Evolutionary conservation across 495 filamentous ascomycete species (phyloP).

Genomic region (Talaromyces stipitatus): DNA sequence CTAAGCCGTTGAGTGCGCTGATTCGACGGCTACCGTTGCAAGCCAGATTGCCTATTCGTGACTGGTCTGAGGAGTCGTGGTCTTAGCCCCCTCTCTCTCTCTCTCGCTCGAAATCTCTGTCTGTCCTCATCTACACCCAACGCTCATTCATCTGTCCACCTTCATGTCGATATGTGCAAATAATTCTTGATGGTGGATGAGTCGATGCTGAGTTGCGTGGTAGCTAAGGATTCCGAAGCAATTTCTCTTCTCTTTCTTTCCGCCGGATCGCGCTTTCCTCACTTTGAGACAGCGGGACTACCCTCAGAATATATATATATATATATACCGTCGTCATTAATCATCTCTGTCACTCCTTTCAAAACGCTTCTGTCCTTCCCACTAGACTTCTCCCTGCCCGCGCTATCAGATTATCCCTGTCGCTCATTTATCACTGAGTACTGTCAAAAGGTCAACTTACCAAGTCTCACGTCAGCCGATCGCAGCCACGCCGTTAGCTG

Average conservation of each 20-base stretch:
- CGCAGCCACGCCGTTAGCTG: not conserved
- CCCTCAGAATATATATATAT: not conserved
- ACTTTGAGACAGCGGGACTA: not conserved
- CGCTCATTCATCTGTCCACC: not conserved
- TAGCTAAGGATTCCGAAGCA: not conserved
- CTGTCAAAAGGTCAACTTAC: not conserved
- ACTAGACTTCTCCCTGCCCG: not conserved
- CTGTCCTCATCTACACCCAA: not conserved
- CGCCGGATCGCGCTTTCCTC: not conserved
- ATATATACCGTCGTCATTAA: not conserved
- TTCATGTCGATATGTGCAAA: not conserved
- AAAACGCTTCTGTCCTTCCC: not conserved
- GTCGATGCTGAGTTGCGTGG: not conserved
- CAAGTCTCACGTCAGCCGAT: not conserved
- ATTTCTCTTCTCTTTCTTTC: not conserved
- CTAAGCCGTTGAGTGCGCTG: not conserved
- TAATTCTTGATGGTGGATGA: not conserved
- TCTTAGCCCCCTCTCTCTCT: not conserved
- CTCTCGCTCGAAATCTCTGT: too few relatives aligned
- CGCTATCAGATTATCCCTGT: not conserved
- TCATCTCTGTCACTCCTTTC: not conserved
- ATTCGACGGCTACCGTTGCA: not conserved
- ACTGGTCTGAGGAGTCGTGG: not conserved
- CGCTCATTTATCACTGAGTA: not conserved
- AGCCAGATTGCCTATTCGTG: not conserved